These are phyloP conservation scores for Brachypodium distachyon DNA, from an alignment of 202 grass and related monocot genomes.

Conservation along the genomic window DNA sequence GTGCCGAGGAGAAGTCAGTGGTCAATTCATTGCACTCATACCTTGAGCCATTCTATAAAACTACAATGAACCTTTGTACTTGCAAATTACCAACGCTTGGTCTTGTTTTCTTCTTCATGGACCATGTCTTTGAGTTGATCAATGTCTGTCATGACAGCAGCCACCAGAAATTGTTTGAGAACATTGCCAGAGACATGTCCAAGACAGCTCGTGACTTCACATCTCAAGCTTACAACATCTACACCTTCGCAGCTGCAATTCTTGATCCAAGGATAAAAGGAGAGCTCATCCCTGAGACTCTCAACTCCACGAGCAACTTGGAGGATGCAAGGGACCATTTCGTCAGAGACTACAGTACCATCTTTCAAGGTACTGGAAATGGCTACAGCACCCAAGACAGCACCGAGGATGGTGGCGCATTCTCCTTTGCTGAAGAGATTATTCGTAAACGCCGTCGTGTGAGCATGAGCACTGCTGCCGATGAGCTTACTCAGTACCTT, in stretches of 20 bases:
- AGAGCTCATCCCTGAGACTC: constrained; percentile 69
- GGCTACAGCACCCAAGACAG: constrained; percentile 37
- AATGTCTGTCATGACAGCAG: constrained; percentile 33
- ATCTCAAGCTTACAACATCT: constrained; percentile 60
- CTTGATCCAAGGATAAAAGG: constrained; percentile 87
- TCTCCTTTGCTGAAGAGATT: constrained; percentile 98
- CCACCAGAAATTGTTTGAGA: constrained; percentile 74
- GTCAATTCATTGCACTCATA: constrained; percentile 62
- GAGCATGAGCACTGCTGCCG: constrained; percentile 50
- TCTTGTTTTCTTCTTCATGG: constrained; percentile 92
- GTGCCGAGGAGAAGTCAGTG: constrained; percentile 44
- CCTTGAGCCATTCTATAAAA: constrained; percentile 90
- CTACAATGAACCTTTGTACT: constrained; percentile 81
- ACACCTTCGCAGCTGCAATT: constrained; percentile 83
- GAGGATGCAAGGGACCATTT: constrained; percentile 76
- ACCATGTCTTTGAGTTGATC: constrained; percentile 85
- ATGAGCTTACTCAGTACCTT: constrained; percentile 84
- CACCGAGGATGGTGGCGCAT: constrained; percentile 33
- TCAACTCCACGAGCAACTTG: constrained; percentile 63
- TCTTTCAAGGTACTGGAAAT: constrained; percentile 42
- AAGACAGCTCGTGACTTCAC: constrained; percentile 44
- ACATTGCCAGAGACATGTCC: constrained; percentile 62
- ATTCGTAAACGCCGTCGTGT: constrained; percentile 64
- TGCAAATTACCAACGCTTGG: constrained; percentile 77
- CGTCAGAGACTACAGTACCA: constrained; percentile 67